Conservation (phyloP, 331 rosid genomes). For the Dryas integrifolia region DNA sequence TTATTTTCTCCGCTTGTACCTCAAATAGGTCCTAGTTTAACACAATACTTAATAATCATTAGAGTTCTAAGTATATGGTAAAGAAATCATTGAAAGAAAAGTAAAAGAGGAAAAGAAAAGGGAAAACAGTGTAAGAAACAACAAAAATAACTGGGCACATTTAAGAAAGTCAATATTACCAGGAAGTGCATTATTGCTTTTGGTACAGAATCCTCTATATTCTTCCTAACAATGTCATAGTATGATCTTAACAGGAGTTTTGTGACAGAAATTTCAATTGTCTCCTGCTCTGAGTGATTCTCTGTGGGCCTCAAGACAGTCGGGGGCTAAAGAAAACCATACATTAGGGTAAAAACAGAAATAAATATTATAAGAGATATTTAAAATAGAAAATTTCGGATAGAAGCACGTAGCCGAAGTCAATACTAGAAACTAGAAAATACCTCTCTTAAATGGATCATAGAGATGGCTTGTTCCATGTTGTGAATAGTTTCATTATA, state of each 20-base stretch:
- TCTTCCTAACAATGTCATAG: constrained; percentile 84
- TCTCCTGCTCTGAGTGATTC: constrained; percentile 65
- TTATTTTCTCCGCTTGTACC: not conserved
- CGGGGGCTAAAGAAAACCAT: constrained; percentile 64
- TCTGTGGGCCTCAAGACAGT: constrained; percentile 77
- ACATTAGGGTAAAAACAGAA: constrained; percentile 10
- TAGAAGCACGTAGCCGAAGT: constrained; percentile 11
- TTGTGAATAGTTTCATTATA: constrained; percentile 53
- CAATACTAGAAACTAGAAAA: constrained; percentile 11
- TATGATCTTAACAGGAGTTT: constrained; percentile 85
- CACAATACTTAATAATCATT: not conserved
- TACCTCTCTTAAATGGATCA: constrained; percentile 88
- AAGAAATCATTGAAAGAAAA: not conserved
- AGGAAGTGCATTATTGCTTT: constrained; percentile 96
- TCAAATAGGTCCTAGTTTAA: not conserved
- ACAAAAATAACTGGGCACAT: not conserved
- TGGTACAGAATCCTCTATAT: constrained; percentile 79
- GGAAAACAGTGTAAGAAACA: not conserved
- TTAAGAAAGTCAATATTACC: constrained; percentile 45
- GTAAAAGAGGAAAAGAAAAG: not conserved
- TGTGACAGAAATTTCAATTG: constrained; percentile 64
- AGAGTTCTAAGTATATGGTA: not conserved
- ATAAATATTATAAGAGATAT: not conserved
- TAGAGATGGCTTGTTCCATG: constrained; percentile 58
- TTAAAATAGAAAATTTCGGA: constrained; percentile 3